Evolutionary conservation across 208 protist species (phyloP).

Genomic region (Wallacemonas sp.): DNA sequence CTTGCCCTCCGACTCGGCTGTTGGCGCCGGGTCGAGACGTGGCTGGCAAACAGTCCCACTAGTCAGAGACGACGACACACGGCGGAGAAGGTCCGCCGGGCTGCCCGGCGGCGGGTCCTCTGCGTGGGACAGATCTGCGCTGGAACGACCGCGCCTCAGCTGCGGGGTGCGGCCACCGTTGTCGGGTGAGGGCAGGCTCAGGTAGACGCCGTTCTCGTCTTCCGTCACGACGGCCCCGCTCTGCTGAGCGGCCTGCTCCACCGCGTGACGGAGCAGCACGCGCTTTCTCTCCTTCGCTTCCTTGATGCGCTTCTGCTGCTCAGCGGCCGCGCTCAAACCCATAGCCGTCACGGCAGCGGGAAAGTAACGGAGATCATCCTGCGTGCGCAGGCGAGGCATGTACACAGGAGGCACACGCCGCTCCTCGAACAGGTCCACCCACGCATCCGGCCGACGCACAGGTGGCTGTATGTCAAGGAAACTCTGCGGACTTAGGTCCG

Average conservation of each 20-base stretch:
- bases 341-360: conserved; percentile 77
- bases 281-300: conserved; percentile 38
- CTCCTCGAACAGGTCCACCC: conserved; percentile 63
- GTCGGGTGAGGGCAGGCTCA: neutral
- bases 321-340: conserved; percentile 55
- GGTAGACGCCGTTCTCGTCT: conserved; percentile 5
- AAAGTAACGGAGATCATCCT: conserved; percentile 88
- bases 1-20: no score
- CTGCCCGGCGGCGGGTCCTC: neutral
- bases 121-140: neutral
- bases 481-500: conserved; percentile 5
- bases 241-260: conserved; percentile 26
- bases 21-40: no score
- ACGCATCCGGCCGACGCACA: conserved; percentile 49
- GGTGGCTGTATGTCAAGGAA: conserved; percentile 11
- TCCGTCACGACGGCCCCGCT: conserved; percentile 4
- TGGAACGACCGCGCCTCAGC: no score
- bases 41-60: no score
- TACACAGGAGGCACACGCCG: conserved; percentile 49
- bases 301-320: conserved; percentile 64
- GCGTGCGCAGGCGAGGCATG: conserved; percentile 57
- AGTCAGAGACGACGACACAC: conserved; percentile 1
- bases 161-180: no score
- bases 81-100: neutral
- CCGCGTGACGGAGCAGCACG: conserved; percentile 20